Evolutionary conservation across 495 filamentous ascomycete species (phyloP).

Genomic region (Venustampulla echinocandica): DNA sequence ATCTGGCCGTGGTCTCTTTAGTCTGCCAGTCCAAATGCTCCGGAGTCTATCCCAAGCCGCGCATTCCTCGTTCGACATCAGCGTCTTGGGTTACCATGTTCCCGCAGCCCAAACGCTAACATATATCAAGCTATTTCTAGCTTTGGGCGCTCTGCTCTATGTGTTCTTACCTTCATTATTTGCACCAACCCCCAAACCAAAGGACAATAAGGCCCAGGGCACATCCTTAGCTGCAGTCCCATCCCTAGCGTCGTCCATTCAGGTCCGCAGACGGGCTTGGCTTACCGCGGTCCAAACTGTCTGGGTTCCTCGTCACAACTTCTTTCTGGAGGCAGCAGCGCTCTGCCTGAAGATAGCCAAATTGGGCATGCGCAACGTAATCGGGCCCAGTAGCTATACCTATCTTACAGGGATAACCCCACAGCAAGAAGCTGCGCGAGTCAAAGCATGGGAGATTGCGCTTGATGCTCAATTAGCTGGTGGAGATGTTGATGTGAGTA

Average conservation of each 20-base stretch:
- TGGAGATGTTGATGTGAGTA: constrained; percentile 83
- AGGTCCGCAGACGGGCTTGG: constrained; percentile 85
- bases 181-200: constrained; percentile 37
- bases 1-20: constrained; percentile 60
- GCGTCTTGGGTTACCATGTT: constrained; percentile 38
- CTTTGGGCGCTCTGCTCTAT: constrained; percentile 61
- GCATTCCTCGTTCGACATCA: constrained; percentile 24
- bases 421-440: constrained; percentile 76
- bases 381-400: constrained; percentile 69
- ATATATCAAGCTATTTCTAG: constrained; percentile 49
- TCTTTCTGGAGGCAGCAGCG: constrained; percentile 76
- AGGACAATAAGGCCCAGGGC: constrained; percentile 23
- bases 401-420: constrained; percentile 69
- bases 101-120: constrained; percentile 32
- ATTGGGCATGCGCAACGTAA: constrained; percentile 66
- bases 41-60: constrained; percentile 23
- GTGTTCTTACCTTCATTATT: constrained; percentile 60
- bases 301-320: constrained; percentile 82
- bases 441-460: constrained; percentile 92
- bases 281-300: constrained; percentile 90
- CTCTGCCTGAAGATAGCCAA: constrained; percentile 72
- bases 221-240: constrained; percentile 41
- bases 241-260: constrained; percentile 71
- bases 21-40: constrained; percentile 52
- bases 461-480: constrained; percentile 93